Conservation (phyloP, 1,284 basidiomycete genomes). For the Irpex rosettiformis region DNA sequence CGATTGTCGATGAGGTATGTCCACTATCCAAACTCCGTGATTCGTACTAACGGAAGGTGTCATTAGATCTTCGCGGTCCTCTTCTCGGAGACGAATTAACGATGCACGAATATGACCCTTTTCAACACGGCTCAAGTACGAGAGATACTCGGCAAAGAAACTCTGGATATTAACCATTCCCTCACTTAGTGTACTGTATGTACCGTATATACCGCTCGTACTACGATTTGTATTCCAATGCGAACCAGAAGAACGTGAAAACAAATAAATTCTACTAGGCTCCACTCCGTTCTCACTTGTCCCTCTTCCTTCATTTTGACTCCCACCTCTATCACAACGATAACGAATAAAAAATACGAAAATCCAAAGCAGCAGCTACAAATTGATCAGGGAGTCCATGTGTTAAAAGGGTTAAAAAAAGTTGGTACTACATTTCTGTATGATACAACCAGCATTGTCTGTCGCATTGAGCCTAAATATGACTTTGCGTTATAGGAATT, state of each 20-base stretch:
- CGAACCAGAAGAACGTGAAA: neutral
- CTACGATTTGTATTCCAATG: neutral
- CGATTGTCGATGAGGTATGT: slow-evolving; percentile 80
- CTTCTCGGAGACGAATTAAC: slow-evolving; percentile 19
- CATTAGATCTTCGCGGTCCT: slow-evolving; percentile 24
- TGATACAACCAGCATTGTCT: slow-evolving; percentile 3
- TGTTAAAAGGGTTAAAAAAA: neutral
- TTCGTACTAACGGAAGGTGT: neutral
- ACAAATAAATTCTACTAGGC: neutral
- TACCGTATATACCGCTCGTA: neutral
- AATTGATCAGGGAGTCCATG: neutral
- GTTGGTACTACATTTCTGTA: slow-evolving; percentile 1
- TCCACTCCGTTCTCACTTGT: neutral
- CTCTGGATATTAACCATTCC: neutral
- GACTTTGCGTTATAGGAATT: neutral
- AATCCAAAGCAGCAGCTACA: neutral
- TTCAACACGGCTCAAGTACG: neutral
- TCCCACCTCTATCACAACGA: neutral
- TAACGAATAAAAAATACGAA: neutral
- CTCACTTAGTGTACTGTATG: neutral
- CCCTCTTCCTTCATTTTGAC: neutral
- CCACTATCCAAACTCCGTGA: neutral
- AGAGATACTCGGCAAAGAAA: neutral
- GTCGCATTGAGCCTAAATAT: too few relatives aligned
- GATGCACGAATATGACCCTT: neutral